A percentile compares a stretch with the other conserved stretches of the same genome.
Evolutionary conservation across 2,329 filamentous ascomycete genomes (phyloP).

Genomic region (Herpotrichia juniperi): DNA sequence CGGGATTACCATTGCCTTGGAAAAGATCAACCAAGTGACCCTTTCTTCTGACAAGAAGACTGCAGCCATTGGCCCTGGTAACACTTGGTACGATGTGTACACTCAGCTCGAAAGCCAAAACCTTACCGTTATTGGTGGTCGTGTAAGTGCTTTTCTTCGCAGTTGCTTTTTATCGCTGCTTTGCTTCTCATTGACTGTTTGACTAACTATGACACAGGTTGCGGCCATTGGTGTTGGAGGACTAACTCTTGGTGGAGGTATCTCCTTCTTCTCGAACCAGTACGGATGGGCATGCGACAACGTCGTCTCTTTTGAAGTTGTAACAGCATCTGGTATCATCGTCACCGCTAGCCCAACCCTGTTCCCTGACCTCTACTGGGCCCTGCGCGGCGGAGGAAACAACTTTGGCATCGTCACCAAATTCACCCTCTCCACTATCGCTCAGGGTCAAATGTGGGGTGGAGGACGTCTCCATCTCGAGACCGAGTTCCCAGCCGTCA

Average conservation of each 20-base stretch:
- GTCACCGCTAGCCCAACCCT: slow-evolving; percentile 21
- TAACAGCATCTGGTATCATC: slow-evolving; percentile 28
- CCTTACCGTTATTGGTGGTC: slow-evolving; percentile 39
- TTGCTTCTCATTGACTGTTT: slow-evolving; percentile 18
- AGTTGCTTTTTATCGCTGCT: slow-evolving; percentile 17
- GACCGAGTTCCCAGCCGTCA: slow-evolving; percentile 21
- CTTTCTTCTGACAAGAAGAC: slow-evolving; percentile 30
- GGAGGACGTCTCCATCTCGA: slow-evolving; percentile 12
- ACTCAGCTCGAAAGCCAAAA: slow-evolving; percentile 26
- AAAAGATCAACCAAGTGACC: slow-evolving; percentile 33
- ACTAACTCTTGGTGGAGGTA: slow-evolving; percentile 43
- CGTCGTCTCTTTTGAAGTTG: slow-evolving; percentile 35
- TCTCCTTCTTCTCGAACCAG: slow-evolving; percentile 35
- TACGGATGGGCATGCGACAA: slow-evolving; percentile 42
- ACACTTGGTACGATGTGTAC: slow-evolving; percentile 46
- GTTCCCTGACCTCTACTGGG: slow-evolving; percentile 46
- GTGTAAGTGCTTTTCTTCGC: slow-evolving; percentile 27
- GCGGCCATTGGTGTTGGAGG: slow-evolving; percentile 38
- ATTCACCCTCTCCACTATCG: slow-evolving; percentile 26
- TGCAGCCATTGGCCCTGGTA: slow-evolving; percentile 39
- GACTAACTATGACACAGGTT: slow-evolving; percentile 15
- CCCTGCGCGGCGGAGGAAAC: slow-evolving; percentile 37
- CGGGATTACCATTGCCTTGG: slow-evolving; percentile 53
- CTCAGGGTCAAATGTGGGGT: slow-evolving; percentile 28
- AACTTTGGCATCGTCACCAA: slow-evolving; percentile 32